These are phyloP conservation scores for Nephelium lappaceum DNA, from an alignment of 345 rosid genomes.

Conservation along the genomic window DNA sequence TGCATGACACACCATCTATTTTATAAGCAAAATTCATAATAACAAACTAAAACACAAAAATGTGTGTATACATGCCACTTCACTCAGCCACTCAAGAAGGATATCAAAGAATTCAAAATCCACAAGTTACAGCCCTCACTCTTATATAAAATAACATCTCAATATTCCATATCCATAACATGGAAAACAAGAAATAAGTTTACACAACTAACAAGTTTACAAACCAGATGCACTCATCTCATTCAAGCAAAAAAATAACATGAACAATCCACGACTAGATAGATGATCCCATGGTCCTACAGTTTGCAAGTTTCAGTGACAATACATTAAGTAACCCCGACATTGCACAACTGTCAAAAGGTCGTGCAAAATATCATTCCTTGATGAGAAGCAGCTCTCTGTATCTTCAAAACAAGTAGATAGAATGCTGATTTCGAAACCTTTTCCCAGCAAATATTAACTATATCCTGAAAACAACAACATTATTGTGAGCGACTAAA, in stretches of 20 bases:
- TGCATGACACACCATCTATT: neutral
- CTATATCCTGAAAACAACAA: conserved; percentile 48
- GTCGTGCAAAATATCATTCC: conserved; percentile 65
- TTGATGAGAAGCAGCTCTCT: conserved; percentile 36
- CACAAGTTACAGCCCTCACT: neutral
- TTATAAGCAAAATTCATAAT: neutral
- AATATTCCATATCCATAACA: neutral
- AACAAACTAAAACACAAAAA: neutral
- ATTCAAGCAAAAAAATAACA: conserved; percentile 1
- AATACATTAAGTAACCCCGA: conserved; percentile 92
- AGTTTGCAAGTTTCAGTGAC: conserved; percentile 20
- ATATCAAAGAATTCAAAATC: conserved; percentile 8
- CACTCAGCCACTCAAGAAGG: neutral
- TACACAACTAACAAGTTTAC: neutral
- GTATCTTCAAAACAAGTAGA: conserved; percentile 42
- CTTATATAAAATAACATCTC: neutral
- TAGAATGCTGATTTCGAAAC: conserved; percentile 28
- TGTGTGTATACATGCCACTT: neutral
- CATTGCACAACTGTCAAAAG: conserved; percentile 68
- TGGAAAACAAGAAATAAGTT: neutral
- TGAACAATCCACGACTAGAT: neutral
- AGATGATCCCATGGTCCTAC: neutral
- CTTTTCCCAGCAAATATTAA: conserved; percentile 27
- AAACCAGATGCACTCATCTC: neutral
- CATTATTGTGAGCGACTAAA: conserved; percentile 28